phyloP scores from a whole-genome alignment of 306 rosid genomes.

The Quercus rubra region DNA sequence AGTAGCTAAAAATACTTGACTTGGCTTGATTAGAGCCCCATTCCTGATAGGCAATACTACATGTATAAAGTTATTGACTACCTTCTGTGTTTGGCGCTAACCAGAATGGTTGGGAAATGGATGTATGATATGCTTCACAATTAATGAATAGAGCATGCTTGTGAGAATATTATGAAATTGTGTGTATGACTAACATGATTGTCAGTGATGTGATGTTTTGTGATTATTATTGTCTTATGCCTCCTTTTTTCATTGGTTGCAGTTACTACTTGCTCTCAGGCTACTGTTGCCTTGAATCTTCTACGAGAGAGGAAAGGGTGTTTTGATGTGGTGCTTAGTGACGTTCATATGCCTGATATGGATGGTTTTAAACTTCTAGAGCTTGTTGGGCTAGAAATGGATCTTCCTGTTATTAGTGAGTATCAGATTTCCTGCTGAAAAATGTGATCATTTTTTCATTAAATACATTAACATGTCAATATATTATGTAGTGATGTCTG shows the following conservation, averaged over 20 bases:
- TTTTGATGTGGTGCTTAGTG: constrained; percentile 60
- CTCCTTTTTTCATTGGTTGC: constrained; percentile 9
- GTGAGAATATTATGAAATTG: neutral
- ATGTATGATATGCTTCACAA: no score
- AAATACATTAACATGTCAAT: constrained; percentile 8
- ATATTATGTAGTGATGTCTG: constrained; percentile 65
- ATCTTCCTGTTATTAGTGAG: constrained; percentile 72
- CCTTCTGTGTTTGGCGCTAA: neutral
- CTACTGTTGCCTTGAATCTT: constrained; percentile 43
- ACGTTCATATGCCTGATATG: constrained; percentile 62
- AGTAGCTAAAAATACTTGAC: neutral
- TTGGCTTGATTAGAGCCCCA: no score
- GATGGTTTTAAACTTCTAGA: constrained; percentile 53
- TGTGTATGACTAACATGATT: neutral
- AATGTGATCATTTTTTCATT: neutral
- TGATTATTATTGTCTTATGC: neutral
- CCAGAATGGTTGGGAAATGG: neutral
- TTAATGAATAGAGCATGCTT: neutral
- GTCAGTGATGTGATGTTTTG: neutral
- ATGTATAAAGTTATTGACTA: no score
- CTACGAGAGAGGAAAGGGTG: constrained; percentile 37
- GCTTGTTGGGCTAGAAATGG: constrained; percentile 47
- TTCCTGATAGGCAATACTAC: no score
- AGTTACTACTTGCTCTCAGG: constrained; percentile 44
- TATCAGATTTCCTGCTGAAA: constrained; percentile 5